Evolutionary conservation across 2,329 filamentous ascomycete species (phyloP), one percentile per base, ranked within the genome.

Genomic region (Microdochium trichocladiopsis): DNA sequence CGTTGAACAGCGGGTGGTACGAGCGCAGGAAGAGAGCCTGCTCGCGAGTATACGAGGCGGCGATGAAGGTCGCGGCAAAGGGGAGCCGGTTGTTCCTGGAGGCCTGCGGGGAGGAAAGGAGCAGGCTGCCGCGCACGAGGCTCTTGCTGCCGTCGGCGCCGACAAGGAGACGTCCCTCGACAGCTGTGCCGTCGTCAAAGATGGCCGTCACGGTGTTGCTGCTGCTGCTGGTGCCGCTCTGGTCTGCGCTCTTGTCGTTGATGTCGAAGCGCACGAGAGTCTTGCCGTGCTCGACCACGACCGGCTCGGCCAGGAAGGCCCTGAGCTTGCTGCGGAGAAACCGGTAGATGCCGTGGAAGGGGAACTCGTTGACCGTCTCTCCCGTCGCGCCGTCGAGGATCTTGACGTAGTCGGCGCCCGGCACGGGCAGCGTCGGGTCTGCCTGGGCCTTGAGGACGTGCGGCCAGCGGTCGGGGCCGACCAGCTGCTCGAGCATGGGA

Each of bases 1-100:
- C 67, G 21, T 73, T 66, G 53, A 71, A 71, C 14, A 78, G 62
- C 1, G 73, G 72, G 51, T 78, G 73, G 51, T 71, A 71, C 6
- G 58, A 63, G 3, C 73, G 68, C 28, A 78, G 61, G 50, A 65
- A 71, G 3, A 70, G 63, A 2, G 74, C 75, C 57, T 71, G 69
- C 23, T 75, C 69, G 3, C 59, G 61, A 24, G 69, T 64, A 56
- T 70, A 77, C 47, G 58, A 67, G 4, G 66, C 62, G 50, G 73
- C 72, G 14, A 75, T 64, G 52, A 76, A 75, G 1, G 72, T 74
- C 9, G 73, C 71, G 2, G 66, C 69, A 50, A 74, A 70, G 2
- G 72, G 71, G 6, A 78, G 61, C 22, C 59, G 62, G 54, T 66
- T 69, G 25, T 72, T 65, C 24, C 28, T 31, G 2, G 65, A 63